phyloP scores from a whole-genome alignment of 805 yeast genomes.

The Helenozyma rhizophorensis region DNA sequence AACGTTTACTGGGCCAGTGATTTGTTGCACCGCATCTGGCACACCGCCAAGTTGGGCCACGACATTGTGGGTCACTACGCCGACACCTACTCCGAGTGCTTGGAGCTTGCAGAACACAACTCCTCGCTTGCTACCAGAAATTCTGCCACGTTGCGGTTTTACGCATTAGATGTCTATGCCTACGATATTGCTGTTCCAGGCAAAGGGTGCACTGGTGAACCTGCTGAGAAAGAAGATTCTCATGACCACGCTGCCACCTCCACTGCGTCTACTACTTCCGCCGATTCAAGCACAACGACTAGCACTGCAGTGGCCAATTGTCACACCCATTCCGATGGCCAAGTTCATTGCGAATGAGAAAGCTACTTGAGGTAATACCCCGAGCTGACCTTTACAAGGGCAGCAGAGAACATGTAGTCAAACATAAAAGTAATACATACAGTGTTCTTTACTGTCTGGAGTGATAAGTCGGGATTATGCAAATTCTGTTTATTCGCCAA shows the following conservation, averaged over 20 bases:
- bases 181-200: conserved; percentile 19
- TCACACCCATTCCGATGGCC: too few relatives aligned
- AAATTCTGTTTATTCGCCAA: too few relatives aligned
- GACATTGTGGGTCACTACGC: conserved; percentile 30
- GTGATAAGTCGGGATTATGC: too few relatives aligned
- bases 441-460: background rate
- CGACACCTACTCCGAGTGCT: conserved; percentile 29
- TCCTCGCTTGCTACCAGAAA: conserved; percentile 33
- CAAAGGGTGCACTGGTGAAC: conserved; percentile 15
- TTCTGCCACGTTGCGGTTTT: conserved; percentile 17
- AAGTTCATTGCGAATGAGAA: too few relatives aligned
- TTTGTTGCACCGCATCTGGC: conserved; percentile 36
- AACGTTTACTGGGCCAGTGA: conserved; percentile 32
- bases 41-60: conserved; percentile 26
- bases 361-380: too few relatives aligned
- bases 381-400: too few relatives aligned
- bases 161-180: conserved; percentile 18
- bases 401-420: too few relatives aligned
- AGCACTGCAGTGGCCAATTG: too few relatives aligned
- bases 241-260: too few relatives aligned
- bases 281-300: too few relatives aligned
- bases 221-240: background rate
- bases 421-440: conserved; percentile 8
- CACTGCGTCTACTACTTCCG: too few relatives aligned
- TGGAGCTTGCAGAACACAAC: conserved; percentile 28